Base-by-base conservation (phyloP, 257 asterid species). In the Linderniella brevidens region DNA sequence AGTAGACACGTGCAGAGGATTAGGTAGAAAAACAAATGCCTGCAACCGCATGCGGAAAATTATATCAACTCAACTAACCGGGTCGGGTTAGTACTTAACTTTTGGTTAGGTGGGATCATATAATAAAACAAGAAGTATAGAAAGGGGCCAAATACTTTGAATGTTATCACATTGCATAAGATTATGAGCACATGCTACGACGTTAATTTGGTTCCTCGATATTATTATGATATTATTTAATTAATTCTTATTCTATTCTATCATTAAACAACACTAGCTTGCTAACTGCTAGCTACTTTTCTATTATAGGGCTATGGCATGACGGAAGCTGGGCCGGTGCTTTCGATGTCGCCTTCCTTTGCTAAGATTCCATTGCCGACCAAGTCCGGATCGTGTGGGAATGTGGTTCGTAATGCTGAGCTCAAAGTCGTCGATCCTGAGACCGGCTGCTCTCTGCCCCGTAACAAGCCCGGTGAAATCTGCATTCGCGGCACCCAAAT, bases 251-350 rank as follows among this genome's bases (percentile, higher is more conserved):
- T n/a, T n/a, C n/a, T n/a, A n/a, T n/a, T n/a, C n/a, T n/a, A n/a
- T n/a, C n/a, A n/a, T n/a, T n/a, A n/a, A n/a, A n/a, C n/a, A n/a
- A 8, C 48, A 1, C 48, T 18, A 44, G 1, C 19, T 18, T 1
- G 13, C 13, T 46, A 9, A n/a, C n/a, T n/a, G 13, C 3, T 46
- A 32, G 4, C 11, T 46, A 32, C 9, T 8, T 6, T 2, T 15
- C 4, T 17, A 0, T 46, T 46, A 13, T 41, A 85, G 93, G 94
- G 92, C 0, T 86, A 86, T 37, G 96, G 96, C 17, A 86, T 86
- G 96, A 86, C 96, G 0, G 96, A 86, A 61, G 96, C 96, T 0
- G 96, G 96, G 8, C 94, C 96, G 0, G 92, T 81, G 4, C 36
- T 86, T 19, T 71, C 92, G 17, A 81, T 86, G 88, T 81, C 86